Conservation (phyloP, 352 stramenopile genomes). For the Pythium apleroticum region DNA sequence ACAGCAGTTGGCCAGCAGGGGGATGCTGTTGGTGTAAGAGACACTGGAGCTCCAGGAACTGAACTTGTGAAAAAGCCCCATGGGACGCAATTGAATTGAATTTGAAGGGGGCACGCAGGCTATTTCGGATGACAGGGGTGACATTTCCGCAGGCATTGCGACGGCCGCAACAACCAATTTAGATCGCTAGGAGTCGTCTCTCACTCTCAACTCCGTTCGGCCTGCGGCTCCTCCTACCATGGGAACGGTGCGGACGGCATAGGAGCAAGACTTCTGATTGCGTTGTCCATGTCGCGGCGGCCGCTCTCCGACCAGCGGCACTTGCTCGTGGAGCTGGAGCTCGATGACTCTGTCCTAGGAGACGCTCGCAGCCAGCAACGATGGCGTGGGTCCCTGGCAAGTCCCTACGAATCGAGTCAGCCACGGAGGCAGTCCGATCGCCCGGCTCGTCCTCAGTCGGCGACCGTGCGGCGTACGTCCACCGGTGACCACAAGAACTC, state of each 20-base stretch:
- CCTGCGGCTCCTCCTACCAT: not conserved
- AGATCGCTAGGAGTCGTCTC: not conserved
- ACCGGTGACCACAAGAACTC: conserved; percentile 30
- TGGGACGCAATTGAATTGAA: not conserved
- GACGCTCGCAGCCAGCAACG: not conserved
- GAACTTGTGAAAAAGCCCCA: not conserved
- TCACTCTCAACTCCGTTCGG: not conserved
- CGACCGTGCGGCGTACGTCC: conserved; percentile 8
- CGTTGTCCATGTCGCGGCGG: conserved; percentile 16
- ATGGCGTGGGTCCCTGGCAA: not conserved
- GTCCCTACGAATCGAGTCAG: not conserved
- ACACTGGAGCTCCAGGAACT: too few relatives aligned
- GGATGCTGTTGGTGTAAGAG: too few relatives aligned
- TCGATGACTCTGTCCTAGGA: conserved; percentile 38
- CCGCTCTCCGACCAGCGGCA: conserved; percentile 27
- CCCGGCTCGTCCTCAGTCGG: conserved; percentile 16
- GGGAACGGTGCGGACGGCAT: not conserved
- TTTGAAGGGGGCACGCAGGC: too few relatives aligned
- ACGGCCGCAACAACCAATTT: not conserved
- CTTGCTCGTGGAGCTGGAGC: conserved; percentile 65
- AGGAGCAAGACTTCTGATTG: not conserved
- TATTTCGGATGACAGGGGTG: not conserved
- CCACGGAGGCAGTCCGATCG: not conserved
- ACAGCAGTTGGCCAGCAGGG: too few relatives aligned
- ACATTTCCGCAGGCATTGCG: not conserved